Conservation (phyloP, 495 filamentous ascomycete genomes). For the Aspergillus ellipticus region DNA sequence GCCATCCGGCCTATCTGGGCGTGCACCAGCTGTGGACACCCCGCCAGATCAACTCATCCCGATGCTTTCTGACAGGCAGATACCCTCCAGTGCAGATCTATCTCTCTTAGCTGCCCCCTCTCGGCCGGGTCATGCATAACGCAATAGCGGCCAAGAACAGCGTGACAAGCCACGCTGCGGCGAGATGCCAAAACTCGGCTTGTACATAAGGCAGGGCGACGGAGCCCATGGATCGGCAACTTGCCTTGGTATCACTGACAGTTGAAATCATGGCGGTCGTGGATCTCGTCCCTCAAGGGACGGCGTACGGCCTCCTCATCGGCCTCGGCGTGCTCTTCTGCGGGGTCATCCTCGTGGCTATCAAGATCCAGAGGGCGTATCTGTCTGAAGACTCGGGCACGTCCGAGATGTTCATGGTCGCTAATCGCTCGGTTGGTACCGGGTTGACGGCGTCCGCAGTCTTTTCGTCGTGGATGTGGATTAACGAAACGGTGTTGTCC, state of each 20-base stretch:
- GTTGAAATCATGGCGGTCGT: neutral
- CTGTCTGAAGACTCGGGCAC: conserved; percentile 43
- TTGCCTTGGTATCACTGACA: neutral
- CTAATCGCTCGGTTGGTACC: conserved; percentile 44
- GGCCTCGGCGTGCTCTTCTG: conserved; percentile 42
- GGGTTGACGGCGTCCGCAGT: conserved; percentile 50
- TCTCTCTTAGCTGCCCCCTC: too few species aligned
- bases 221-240: neutral
- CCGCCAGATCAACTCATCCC: neutral
- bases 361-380: conserved; percentile 40
- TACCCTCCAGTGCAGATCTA: too few species aligned
- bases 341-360: conserved; percentile 37
- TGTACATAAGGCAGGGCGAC: neutral
- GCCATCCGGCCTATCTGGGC: neutral
- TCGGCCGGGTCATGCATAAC: conserved; percentile 20
- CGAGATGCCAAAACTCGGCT: neutral
- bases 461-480: conserved; percentile 49
- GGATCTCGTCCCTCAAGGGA: conserved; percentile 34
- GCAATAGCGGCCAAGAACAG: conserved; percentile 24
- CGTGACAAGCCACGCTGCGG: conserved; percentile 23
- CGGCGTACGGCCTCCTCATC: conserved; percentile 43
- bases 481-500: conserved; percentile 41
- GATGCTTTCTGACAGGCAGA: neutral
- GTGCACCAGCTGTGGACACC: neutral
- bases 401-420: conserved; percentile 53